Base-by-base conservation (phyloP, 345 rosid genomes). In the Salix suchowensis region DNA sequence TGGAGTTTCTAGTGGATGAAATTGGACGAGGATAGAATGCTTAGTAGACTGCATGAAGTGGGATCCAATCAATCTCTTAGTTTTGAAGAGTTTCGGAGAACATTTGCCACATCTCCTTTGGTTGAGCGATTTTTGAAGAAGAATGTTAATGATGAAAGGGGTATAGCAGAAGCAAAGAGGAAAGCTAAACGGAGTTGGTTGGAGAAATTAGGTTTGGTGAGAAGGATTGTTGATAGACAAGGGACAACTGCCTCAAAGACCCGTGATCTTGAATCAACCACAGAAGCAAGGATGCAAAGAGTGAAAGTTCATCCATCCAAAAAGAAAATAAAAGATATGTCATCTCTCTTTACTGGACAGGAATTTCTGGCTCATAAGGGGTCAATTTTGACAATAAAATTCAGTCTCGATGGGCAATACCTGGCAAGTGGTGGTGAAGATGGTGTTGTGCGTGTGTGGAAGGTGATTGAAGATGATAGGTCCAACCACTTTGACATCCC, bases 381-480 rank as follows among this genome's bases (percentile, higher is more conserved):
- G 71, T 88, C 91, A 50, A 91, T 91, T 70, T 84, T 84, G 48
- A 84, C 91, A 8, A 88, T 91, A 92, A 93, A 93, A 79, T 91
- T 92, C 74, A 91, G 92, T 79, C 86, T 77, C 9, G 96, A 91
- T 79, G 94, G 97, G 15, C 84, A 80, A 60, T 87, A 86, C 79
- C 77, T 92, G 80, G 97, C 96, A 15, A 91, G 83, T 77, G 91
- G 91, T 24, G 97, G 97, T 44, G 94, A 89, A 77, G 96, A 91
- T 84, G 76, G 88, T 73, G 82, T 85, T 44, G 89, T 92, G 71
- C 85, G 94, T 39, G 91, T 92, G 58, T 92, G 97, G 97, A 86
- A 79, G 78, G 89, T 92, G 64, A 77, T 80, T 16, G 92, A 87
- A 80, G 89, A 88, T 19, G 88, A 88, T 71, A 88, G 88, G 54